Evolutionary conservation across 768 basidiomycete species (phyloP).

Genomic region (Psilocybe azurescens): DNA sequence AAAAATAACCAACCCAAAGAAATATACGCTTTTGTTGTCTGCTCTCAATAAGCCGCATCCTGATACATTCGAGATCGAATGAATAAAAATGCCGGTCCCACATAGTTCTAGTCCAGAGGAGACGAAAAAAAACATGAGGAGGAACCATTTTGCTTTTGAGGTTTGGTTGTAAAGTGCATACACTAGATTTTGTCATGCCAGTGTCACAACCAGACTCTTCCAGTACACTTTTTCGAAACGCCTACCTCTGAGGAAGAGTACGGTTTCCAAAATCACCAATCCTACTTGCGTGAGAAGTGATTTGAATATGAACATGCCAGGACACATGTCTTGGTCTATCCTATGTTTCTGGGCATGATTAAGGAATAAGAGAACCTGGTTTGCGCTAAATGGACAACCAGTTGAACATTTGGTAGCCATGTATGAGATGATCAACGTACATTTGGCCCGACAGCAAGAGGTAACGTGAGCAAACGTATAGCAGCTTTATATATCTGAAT

Average conservation of each 20-base stretch:
- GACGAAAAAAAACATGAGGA: constrained; percentile 9
- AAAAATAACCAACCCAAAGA: constrained; percentile 9
- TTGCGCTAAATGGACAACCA: constrained; percentile 10
- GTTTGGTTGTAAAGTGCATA: constrained; percentile 26
- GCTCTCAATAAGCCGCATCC: constrained; percentile 9
- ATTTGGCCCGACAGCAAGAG: constrained; percentile 22
- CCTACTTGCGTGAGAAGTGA: constrained; percentile 17
- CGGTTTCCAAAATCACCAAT: constrained; percentile 23
- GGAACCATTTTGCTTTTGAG: constrained; percentile 10
- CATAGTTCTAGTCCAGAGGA: constrained; percentile 15
- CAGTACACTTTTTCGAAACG: not conserved
- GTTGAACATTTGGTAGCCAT: not conserved
- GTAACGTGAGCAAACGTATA: constrained; percentile 26
- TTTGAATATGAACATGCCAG: constrained; percentile 16
- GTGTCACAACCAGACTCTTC: not conserved
- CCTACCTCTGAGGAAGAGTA: constrained; percentile 26
- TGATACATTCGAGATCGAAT: not conserved
- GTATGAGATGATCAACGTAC: constrained; percentile 13
- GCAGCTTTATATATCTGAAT: constrained; percentile 13
- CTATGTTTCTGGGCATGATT: not conserved
- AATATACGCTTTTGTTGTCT: not conserved
- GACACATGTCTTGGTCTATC: constrained; percentile 1
- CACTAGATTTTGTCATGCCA: constrained; percentile 13
- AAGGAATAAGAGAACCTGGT: constrained; percentile 13
- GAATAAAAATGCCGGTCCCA: constrained; percentile 11